These are phyloP conservation scores for Mycothermus thermophilus DNA, from an alignment of 495 filamentous ascomycete genomes.

Conservation along the genomic window DNA sequence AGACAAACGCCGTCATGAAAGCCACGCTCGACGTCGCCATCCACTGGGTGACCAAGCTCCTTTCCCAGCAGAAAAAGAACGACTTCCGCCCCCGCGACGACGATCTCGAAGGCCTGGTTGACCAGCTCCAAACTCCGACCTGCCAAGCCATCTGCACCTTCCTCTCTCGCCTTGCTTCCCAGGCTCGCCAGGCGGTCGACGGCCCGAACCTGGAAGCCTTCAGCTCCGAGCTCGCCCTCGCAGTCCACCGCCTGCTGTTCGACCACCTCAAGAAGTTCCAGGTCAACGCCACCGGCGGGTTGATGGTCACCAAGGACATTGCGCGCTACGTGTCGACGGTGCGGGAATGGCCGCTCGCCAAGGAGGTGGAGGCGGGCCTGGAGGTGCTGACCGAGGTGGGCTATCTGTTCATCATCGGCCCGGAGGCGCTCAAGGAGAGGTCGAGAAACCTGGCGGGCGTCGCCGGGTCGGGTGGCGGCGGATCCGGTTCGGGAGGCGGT, in stretches of 20 bases:
- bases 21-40: conserved; percentile 72
- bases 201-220: conserved; percentile 65
- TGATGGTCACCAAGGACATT: conserved; percentile 94
- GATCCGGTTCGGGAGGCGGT: conserved; percentile 1
- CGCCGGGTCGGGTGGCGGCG: not conserved
- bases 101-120: conserved; percentile 56
- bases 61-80: conserved; percentile 72
- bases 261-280: conserved; percentile 90
- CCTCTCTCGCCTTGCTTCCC: conserved; percentile 43
- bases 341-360: conserved; percentile 59
- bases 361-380: conserved; percentile 55
- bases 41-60: conserved; percentile 60
- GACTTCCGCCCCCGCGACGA: conserved; percentile 88
- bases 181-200: conserved; percentile 53
- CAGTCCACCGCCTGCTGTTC: conserved; percentile 61
- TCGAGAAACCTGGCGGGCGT: conserved; percentile 40
- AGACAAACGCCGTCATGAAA: conserved; percentile 74
- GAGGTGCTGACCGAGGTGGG: conserved; percentile 86
- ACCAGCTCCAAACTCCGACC: conserved; percentile 74
- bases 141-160: conserved; percentile 69
- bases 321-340: conserved; percentile 77
- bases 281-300: conserved; percentile 77
- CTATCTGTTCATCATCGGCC: conserved; percentile 90
- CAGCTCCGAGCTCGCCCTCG: conserved; percentile 70
- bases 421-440: conserved; percentile 73